Conservation (phyloP, 805 yeast species). For the Grigorovia yakushimaensis region DNA sequence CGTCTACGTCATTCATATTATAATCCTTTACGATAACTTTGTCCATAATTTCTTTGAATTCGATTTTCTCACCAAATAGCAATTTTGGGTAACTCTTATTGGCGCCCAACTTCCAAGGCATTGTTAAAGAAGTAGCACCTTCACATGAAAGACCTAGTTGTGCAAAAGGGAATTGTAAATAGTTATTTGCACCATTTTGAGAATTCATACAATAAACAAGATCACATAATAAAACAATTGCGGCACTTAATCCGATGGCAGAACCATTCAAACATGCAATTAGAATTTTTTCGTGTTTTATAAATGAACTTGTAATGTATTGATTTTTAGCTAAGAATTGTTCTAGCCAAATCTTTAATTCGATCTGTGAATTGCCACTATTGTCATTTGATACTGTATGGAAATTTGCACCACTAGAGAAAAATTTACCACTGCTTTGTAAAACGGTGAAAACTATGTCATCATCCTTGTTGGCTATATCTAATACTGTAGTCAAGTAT, state of each 20-base stretch:
- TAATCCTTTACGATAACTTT: constrained; percentile 59
- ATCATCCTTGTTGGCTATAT: constrained; percentile 53
- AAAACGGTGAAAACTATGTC: constrained; percentile 55
- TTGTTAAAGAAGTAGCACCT: constrained; percentile 63
- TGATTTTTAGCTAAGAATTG: constrained; percentile 63
- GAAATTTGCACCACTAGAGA: constrained; percentile 80
- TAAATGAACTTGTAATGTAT: constrained; percentile 55
- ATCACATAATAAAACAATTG: constrained; percentile 67
- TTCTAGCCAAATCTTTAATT: constrained; percentile 39
- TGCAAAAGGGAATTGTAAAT: constrained; percentile 66
- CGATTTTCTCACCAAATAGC: constrained; percentile 55
- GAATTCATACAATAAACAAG: constrained; percentile 49
- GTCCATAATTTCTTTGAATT: constrained; percentile 45
- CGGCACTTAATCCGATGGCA: constrained; percentile 69
- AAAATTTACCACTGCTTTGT: constrained; percentile 62
- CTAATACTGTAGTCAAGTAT: constrained; percentile 46
- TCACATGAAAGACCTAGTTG: constrained; percentile 77
- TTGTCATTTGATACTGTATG: constrained; percentile 18
- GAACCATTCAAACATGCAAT: constrained; percentile 80
- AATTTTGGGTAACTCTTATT: constrained; percentile 66
- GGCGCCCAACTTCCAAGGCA: constrained; percentile 62
- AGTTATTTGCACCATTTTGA: constrained; percentile 35
- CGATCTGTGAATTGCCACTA: constrained; percentile 12
- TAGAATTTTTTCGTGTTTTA: constrained; percentile 60
- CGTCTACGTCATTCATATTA: constrained; percentile 30